Evolutionary conservation across 257 asterid species (phyloP), one percentile per base, ranked within the genome.

Genomic region (Dorcoceras hygrometricum): DNA sequence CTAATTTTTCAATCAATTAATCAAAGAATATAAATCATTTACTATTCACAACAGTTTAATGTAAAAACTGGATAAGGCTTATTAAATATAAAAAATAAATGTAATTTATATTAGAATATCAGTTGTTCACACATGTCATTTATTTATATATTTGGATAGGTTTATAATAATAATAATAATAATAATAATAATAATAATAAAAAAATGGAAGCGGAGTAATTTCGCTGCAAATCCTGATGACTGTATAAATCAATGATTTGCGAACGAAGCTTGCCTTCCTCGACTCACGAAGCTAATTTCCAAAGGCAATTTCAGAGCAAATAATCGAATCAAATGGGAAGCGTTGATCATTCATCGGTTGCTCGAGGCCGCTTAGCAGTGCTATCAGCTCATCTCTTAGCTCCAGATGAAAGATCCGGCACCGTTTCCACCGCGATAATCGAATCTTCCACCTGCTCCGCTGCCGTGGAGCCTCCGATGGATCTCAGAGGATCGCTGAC

Each of bases 341-440:
- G 58, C 43, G 62, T 70, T 1, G 89, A 88, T 81, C 74, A 62
- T 66, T 79, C 93, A 46, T 60, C 78, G n/a, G 81, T 79, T 63
- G 98, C 98, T 65, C 86, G 96, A 61, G 82, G 80, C 59, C 94
- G 99, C 22, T 77, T 93, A 64, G 90, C 96, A 28, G 90, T 93
- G 60, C 91, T 93, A 19, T 80, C 99, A 28, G 95, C 96, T 78
- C 99, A 93, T 66, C 86, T 93, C 3, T 74, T 80, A n/a, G 83
- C 89, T 70, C 73, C 90, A 1, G 14, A 54, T 48, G 75, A 77
- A 68, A 71, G 54, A 39, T 29, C 78, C 74, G 81, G 67, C 68
- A 53, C 67, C 34, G 64, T 56, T 32, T 62, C 74, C 2, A 25
- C 75, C 36, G 74, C 75, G 59, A 29, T 75, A 64, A 61, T 93